These are phyloP conservation scores for Trametes cinnabarina DNA, from an alignment of 768 basidiomycete genomes.

Conservation along the genomic window DNA sequence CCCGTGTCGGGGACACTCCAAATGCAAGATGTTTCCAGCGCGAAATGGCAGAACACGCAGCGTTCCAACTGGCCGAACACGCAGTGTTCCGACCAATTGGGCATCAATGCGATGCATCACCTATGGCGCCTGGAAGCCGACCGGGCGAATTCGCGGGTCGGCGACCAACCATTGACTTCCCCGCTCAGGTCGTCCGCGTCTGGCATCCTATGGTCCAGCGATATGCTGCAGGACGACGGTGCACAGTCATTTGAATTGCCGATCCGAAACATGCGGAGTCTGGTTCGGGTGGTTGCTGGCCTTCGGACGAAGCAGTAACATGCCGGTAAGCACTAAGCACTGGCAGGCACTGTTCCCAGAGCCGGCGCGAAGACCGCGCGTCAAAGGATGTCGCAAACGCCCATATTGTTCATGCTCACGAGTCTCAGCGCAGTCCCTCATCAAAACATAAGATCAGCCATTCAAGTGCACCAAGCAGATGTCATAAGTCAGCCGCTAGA, in stretches of 20 bases:
- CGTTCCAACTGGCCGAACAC: neutral
- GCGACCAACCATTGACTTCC: neutral
- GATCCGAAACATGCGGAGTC: slow-evolving; percentile 3
- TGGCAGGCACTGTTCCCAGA: slow-evolving; percentile 5
- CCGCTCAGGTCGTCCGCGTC: neutral
- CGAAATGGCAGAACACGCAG: neutral
- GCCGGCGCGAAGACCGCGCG: neutral
- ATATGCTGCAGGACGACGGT: no score
- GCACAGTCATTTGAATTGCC: neutral
- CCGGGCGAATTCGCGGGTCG: slow-evolving; percentile 1
- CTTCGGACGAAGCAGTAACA: neutral
- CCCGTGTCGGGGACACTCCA: neutral
- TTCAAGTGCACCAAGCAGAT: no score
- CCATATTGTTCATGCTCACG: neutral
- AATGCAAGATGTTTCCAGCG: neutral
- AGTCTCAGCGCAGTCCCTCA: no score
- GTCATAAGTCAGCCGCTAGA: no score
- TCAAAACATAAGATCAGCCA: no score
- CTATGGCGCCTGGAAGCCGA: neutral
- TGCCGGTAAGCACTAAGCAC: slow-evolving; percentile 11
- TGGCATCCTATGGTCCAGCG: neutral
- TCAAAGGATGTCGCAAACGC: neutral
- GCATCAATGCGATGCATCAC: neutral
- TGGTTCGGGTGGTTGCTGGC: slow-evolving; percentile 2
- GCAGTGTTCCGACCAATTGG: slow-evolving; percentile 6